Evolutionary conservation across 2,329 filamentous ascomycete genomes (phyloP).

Genomic region (Microdochium nivale): DNA sequence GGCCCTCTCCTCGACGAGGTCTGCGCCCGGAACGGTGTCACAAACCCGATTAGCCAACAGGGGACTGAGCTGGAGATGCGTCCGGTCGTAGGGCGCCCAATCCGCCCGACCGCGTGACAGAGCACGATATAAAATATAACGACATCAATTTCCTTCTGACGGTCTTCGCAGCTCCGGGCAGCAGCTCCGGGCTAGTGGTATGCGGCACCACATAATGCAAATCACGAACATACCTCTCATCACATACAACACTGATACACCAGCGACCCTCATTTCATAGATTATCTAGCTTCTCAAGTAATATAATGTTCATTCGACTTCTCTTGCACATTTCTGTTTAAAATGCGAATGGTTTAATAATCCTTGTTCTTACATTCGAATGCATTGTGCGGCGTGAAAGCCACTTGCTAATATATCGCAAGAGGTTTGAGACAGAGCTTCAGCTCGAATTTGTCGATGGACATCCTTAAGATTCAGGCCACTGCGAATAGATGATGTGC

Average conservation of each 20-base stretch:
- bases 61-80: conserved; percentile 20
- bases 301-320: too few relatives aligned
- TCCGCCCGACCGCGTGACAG: neutral
- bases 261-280: neutral
- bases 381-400: too few relatives aligned
- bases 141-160: neutral
- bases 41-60: conserved; percentile 11
- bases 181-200: neutral
- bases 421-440: too few relatives aligned
- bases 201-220: neutral
- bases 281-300: neutral
- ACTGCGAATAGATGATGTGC: too few relatives aligned
- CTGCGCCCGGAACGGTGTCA: conserved; percentile 32
- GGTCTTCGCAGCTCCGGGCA: neutral
- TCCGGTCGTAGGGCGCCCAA: conserved; percentile 4
- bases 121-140: neutral
- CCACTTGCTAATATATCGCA: too few relatives aligned
- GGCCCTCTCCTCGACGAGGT: conserved; percentile 53
- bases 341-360: too few relatives aligned
- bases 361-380: too few relatives aligned
- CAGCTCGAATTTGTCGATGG: too few relatives aligned
- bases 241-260: neutral
- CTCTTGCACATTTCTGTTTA: too few relatives aligned
- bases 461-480: too few relatives aligned
- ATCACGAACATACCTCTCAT: neutral